phyloP scores from a whole-genome alignment of 768 basidiomycete species.

The Trametes meyenii region DNA sequence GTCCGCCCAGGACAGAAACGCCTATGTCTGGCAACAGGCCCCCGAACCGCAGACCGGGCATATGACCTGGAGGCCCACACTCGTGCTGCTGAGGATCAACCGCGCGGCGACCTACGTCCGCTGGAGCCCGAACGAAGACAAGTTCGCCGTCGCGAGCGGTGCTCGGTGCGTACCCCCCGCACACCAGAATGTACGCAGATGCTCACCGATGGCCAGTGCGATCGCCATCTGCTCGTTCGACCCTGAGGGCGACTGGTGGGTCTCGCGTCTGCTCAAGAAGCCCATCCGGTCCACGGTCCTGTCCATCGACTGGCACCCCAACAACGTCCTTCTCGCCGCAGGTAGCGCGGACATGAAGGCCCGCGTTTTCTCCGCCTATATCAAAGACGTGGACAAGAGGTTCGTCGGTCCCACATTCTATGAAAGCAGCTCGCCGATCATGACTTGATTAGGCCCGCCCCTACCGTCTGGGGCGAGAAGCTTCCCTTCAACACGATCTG shows the following conservation, averaged over 20 bases:
- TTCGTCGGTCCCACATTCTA: constrained; percentile 37
- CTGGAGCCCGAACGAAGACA: constrained; percentile 98
- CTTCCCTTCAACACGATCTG: constrained; percentile 97
- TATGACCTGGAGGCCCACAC: constrained; percentile 88
- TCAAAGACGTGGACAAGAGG: constrained; percentile 97
- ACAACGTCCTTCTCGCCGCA: constrained; percentile 95
- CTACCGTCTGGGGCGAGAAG: constrained; percentile 96
- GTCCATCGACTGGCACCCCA: constrained; percentile 97
- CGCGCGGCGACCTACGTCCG: constrained; percentile 92
- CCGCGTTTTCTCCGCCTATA: constrained; percentile 95
- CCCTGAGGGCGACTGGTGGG: constrained; percentile 99
- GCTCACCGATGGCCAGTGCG: constrained; percentile 52
- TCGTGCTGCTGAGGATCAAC: constrained; percentile 95
- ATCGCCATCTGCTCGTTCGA: constrained; percentile 98
- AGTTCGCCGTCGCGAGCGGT: constrained; percentile 97
- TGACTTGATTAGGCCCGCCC: constrained; percentile 61
- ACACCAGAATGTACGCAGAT: background rate
- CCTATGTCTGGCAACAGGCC: constrained; percentile 95
- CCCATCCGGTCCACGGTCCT: constrained; percentile 95
- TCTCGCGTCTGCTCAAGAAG: constrained; percentile 95
- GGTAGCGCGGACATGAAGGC: constrained; percentile 99
- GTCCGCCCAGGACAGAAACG: constrained; percentile 98
- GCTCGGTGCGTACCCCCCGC: constrained; percentile 63
- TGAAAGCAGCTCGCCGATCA: background rate
- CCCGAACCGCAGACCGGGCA: constrained; percentile 73